phyloP scores from a whole-genome alignment of 257 asterid genomes.

The Mitragyna speciosa region DNA sequence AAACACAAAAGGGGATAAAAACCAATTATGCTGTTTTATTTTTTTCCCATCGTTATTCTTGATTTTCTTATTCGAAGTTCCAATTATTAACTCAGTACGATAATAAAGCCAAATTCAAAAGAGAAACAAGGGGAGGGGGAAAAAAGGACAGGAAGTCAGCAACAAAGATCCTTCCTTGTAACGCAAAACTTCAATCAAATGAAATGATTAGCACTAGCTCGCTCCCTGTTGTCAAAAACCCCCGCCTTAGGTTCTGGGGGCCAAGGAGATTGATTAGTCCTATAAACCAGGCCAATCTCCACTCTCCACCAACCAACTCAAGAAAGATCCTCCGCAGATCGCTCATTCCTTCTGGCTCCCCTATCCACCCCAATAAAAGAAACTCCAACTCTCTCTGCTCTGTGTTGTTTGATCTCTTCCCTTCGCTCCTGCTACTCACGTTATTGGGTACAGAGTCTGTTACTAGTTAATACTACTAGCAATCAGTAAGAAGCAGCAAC shows the following conservation, averaged over 20 bases:
- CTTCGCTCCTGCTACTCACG: not conserved
- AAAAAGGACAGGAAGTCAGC: conserved; percentile 6
- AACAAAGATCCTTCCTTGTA: conserved; percentile 11
- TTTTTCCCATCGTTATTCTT: not conserved
- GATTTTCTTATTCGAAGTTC: not conserved
- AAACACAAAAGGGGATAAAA: too few species aligned
- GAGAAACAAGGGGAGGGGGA: not conserved
- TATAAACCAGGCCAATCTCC: not conserved
- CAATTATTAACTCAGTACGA: not conserved
- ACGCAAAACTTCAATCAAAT: not conserved
- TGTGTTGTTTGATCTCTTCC: not conserved
- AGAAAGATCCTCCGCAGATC: not conserved
- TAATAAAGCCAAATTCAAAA: not conserved
- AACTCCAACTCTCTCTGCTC: not conserved
- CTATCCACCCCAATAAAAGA: too few species aligned
- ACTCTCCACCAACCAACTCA: not conserved
- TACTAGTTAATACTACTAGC: too few species aligned
- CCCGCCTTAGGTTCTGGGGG: too few species aligned
- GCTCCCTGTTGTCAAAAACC: too few species aligned
- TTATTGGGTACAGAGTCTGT: not conserved
- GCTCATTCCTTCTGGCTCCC: not conserved
- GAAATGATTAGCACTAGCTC: too few species aligned
- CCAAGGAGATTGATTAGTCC: too few species aligned
- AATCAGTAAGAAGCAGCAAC: too few species aligned
- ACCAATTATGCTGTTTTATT: not conserved